Evolutionary conservation across 2,329 filamentous ascomycete genomes (phyloP), one percentile per base, ranked within the genome.

Genomic region (Trichoderma cornu-damae): DNA sequence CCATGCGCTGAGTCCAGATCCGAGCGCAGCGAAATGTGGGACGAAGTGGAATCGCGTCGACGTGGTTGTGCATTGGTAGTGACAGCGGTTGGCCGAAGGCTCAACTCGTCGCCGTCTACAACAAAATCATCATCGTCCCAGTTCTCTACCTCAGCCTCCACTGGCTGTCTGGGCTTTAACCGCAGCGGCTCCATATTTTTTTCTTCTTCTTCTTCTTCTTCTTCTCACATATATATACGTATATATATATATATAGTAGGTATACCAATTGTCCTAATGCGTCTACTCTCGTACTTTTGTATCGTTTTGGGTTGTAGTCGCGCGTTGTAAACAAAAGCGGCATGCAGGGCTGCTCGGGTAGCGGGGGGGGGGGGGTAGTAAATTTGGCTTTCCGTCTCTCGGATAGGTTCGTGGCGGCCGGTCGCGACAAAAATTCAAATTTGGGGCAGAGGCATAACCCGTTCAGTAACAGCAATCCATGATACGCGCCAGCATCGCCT

Each of bases 111-210:
- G 54, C 80, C 80, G 18, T 88, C 86, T 66, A 89, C 83, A 63
- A 86, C 75, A 66, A 90, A 86, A 71, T 88, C 85, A 65, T 88
- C 87, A 68, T 92, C 85, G 67, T 92, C 88, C 83, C 88, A 94
- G 71, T 83, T 86, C 72, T 93, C 89, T 62, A 92, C 79, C 16
- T 77, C 74, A 59, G 83, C 81, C 69, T 81, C 79, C 64, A 82
- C 79, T 47, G 82, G 76, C 61, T 75, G 75, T 55, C 79, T 74
- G 40, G 75, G 73, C 68, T 82, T 82, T 38, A 82, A 71, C 63
- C 76, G 77, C 66, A 82, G 67, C 42, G 79, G 72, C 50, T 82
- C 82, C 79, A 87, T 85, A 60, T 64, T 66, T 48, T 49, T 43
- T 44, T 46, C 8, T 55, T 22, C 6, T 51, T 11, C 32, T 44